These are phyloP conservation scores for Phytopythium oedochilum DNA, from an alignment of 352 stramenopile species.

Conservation along the genomic window DNA sequence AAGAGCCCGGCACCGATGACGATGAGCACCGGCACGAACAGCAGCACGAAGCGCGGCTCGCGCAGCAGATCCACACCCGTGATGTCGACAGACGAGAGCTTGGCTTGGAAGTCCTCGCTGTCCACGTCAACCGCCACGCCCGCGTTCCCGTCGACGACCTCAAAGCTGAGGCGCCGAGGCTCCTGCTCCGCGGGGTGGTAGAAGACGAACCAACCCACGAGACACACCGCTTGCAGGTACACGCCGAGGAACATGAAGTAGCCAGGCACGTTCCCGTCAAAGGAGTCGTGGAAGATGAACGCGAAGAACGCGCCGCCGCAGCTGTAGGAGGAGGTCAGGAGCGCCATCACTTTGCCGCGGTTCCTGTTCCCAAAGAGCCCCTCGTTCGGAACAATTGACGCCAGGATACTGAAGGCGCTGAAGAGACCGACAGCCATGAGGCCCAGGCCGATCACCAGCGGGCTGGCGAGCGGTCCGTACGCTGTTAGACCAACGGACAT, in stretches of 20 bases:
- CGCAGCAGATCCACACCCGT: slow-evolving; percentile 48
- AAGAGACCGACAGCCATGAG: slow-evolving; percentile 62
- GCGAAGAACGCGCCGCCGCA: slow-evolving; percentile 74
- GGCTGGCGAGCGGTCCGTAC: slow-evolving; percentile 8
- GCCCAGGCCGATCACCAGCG: slow-evolving; percentile 41
- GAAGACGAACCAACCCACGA: slow-evolving; percentile 50
- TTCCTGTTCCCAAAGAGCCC: slow-evolving; percentile 65
- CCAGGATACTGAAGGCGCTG: slow-evolving; percentile 71
- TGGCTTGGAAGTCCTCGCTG: slow-evolving; percentile 8
- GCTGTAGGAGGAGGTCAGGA: slow-evolving; percentile 70
- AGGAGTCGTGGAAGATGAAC: slow-evolving; percentile 57
- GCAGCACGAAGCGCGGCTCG: slow-evolving; percentile 67
- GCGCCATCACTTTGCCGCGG: slow-evolving; percentile 73
- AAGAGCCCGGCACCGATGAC: slow-evolving; percentile 63
- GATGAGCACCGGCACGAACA: slow-evolving; percentile 76
- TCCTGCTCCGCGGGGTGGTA: slow-evolving; percentile 22
- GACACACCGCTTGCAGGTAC: slow-evolving; percentile 39
- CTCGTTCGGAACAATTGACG: slow-evolving; percentile 76
- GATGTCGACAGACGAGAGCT: slow-evolving; percentile 30
- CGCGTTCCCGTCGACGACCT: slow-evolving; percentile 31
- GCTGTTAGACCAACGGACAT: slow-evolving; percentile 9
- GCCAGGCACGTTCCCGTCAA: slow-evolving; percentile 52
- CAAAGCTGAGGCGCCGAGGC: slow-evolving; percentile 31
- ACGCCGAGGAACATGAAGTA: slow-evolving; percentile 74
- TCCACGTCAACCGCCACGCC: slow-evolving; percentile 18